These are phyloP conservation scores for Plasmodium vivax DNA, from an alignment of 169 alveolate species.

Conservation along the genomic window DNA sequence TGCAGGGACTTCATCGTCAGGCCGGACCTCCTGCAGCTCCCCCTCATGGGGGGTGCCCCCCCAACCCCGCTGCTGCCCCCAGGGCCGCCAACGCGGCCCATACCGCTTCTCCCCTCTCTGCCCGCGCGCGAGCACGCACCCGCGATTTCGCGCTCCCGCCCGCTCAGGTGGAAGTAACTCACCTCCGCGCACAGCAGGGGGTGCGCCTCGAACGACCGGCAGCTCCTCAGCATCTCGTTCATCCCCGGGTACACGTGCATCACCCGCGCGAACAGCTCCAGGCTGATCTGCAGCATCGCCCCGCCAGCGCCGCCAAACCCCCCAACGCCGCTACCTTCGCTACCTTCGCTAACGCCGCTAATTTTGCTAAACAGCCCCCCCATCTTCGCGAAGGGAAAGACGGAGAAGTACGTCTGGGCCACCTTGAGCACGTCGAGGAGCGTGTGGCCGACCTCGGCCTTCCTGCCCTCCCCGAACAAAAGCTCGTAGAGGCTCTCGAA, in stretches of 20 bases:
- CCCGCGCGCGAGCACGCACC: neutral
- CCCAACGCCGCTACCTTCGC: neutral
- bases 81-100: neutral
- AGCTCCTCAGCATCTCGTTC: neutral
- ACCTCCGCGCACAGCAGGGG: conserved; percentile 23
- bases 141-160: neutral
- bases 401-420: neutral
- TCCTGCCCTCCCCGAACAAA: neutral
- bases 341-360: too few relatives aligned
- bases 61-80: too few relatives aligned
- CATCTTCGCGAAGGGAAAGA: neutral
- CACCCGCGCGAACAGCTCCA: neutral
- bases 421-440: conserved; percentile 27
- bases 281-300: neutral
- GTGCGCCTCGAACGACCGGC: neutral
- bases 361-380: neutral
- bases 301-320: neutral
- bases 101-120: neutral
- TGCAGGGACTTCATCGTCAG: conserved; percentile 7
- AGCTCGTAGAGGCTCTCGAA: conserved; percentile 6
- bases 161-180: conserved; percentile 36
- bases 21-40: neutral
- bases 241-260: neutral
- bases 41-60: neutral
- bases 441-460: neutral